These are phyloP conservation scores for Botrytis fragariae DNA, from an alignment of 2,329 filamentous ascomycete species.

Conservation along the genomic window DNA sequence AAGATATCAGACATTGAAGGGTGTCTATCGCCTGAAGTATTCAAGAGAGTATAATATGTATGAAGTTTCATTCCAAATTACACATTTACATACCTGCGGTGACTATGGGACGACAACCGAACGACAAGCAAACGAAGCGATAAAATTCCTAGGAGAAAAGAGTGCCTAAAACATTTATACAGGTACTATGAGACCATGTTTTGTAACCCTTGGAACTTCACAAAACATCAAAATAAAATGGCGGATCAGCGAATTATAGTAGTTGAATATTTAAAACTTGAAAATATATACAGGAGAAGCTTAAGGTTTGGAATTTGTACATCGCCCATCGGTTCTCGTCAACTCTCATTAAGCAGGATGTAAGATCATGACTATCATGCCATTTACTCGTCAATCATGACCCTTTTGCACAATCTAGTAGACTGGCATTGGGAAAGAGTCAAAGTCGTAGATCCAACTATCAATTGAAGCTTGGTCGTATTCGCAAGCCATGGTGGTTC, in stretches of 20 bases:
- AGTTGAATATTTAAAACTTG: background rate
- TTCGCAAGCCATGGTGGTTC: conserved; percentile 34
- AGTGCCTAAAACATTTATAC: background rate
- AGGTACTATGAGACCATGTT: background rate
- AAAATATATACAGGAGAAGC: background rate
- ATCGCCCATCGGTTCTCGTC: background rate
- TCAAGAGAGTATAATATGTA: background rate
- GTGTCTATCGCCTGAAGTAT: background rate
- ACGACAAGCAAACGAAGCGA: background rate
- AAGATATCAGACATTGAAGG: too few species aligned
- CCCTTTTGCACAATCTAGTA: conserved; percentile 20
- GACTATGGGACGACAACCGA: background rate
- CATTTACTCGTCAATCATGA: background rate
- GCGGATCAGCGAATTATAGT: background rate
- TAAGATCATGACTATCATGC: background rate
- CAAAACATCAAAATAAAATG: background rate
- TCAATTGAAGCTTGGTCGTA: conserved; percentile 34
- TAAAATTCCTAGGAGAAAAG: background rate
- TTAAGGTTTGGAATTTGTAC: background rate
- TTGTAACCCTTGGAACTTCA: background rate
- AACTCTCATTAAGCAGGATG: background rate
- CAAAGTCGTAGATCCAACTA: conserved; percentile 36
- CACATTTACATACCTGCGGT: background rate
- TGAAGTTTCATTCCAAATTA: background rate
- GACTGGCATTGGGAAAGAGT: conserved; percentile 24